Conservation (phyloP, 345 rosid species). For the Dimocarpus longan region DNA sequence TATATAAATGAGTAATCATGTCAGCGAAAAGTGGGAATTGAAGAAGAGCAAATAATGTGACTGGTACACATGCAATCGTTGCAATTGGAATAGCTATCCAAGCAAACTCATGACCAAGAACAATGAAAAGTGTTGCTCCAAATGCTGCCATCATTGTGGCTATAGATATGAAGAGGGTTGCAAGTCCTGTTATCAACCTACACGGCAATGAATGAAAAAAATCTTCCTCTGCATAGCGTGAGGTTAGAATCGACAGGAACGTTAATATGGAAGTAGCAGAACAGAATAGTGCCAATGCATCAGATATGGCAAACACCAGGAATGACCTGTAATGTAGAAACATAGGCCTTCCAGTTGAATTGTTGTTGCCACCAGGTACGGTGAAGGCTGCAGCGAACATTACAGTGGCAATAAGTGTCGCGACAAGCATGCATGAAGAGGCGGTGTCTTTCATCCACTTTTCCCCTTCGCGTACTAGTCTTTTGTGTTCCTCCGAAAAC, state of each 20-base stretch:
- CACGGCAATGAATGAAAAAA: slow-evolving; percentile 38
- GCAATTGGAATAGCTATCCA: slow-evolving; percentile 32
- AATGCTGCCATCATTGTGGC: slow-evolving; percentile 44
- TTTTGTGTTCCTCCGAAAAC: slow-evolving; percentile 21
- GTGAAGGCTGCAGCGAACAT: slow-evolving; percentile 43
- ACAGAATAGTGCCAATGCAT: slow-evolving; percentile 35
- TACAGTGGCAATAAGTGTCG: slow-evolving; percentile 40
- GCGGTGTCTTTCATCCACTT: slow-evolving; percentile 48
- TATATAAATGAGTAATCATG: slow-evolving; percentile 8
- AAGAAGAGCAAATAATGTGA: slow-evolving; percentile 31
- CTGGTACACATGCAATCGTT: slow-evolving; percentile 27
- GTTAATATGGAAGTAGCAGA: slow-evolving; percentile 36
- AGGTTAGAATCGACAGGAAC: slow-evolving; percentile 42
- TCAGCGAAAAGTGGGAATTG: slow-evolving; percentile 38
- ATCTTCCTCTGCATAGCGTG: slow-evolving; percentile 36
- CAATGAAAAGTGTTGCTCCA: slow-evolving; percentile 29
- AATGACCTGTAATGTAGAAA: slow-evolving; percentile 19
- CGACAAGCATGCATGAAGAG: slow-evolving; percentile 38
- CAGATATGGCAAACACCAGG: slow-evolving; percentile 33
- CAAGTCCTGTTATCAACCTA: slow-evolving; percentile 37
- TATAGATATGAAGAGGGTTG: slow-evolving; percentile 42
- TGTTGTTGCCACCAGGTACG: slow-evolving; percentile 45
- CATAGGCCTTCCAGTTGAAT: slow-evolving; percentile 29
- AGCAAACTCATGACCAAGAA: slow-evolving; percentile 20
- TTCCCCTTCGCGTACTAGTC: slow-evolving; percentile 21